Evolutionary conservation across 805 yeast genomes (phyloP).

Genomic region (Sugiyamaella marilandica): DNA sequence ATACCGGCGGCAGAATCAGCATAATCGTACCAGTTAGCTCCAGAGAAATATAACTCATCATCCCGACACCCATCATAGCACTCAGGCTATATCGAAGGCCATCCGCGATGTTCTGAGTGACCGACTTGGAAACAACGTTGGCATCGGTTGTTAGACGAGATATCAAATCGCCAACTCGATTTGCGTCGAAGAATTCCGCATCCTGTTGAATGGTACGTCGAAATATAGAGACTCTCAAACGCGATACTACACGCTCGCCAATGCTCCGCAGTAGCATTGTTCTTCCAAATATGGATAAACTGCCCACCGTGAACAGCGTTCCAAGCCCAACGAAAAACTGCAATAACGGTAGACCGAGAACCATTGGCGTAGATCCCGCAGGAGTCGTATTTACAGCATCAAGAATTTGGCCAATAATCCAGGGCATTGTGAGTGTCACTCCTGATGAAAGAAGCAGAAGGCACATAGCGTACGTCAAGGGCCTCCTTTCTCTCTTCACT

Average conservation of each 20-base stretch:
- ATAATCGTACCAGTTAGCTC: constrained; percentile 79
- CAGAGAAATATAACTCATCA: constrained; percentile 87
- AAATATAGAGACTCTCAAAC: constrained; percentile 72
- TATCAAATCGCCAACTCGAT: constrained; percentile 87
- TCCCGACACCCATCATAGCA: constrained; percentile 79
- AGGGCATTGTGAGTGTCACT: constrained; percentile 75
- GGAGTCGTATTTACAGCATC: constrained; percentile 53
- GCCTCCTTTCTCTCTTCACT: constrained; percentile 53
- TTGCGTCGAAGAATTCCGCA: constrained; percentile 81
- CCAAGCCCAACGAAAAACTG: constrained; percentile 61
- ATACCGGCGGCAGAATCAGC: constrained; percentile 75
- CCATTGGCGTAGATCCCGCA: constrained; percentile 31
- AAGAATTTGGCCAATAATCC: constrained; percentile 77
- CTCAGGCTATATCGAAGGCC: constrained; percentile 82
- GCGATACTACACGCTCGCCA: constrained; percentile 84
- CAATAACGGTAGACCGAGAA: constrained; percentile 57
- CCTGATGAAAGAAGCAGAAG: constrained; percentile 68
- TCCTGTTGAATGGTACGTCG: constrained; percentile 78
- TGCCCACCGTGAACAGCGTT: constrained; percentile 64
- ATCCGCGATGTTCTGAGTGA: constrained; percentile 85
- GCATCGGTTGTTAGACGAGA: constrained; percentile 86
- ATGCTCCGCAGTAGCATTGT: constrained; percentile 67
- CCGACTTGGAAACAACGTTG: constrained; percentile 76
- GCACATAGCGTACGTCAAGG: constrained; percentile 56
- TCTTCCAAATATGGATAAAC: constrained; percentile 75